Evolutionary conservation across 2,329 filamentous ascomycete genomes (phyloP), one percentile per base, ranked within the genome.

Genomic region (Aphanoascus verrucosus): DNA sequence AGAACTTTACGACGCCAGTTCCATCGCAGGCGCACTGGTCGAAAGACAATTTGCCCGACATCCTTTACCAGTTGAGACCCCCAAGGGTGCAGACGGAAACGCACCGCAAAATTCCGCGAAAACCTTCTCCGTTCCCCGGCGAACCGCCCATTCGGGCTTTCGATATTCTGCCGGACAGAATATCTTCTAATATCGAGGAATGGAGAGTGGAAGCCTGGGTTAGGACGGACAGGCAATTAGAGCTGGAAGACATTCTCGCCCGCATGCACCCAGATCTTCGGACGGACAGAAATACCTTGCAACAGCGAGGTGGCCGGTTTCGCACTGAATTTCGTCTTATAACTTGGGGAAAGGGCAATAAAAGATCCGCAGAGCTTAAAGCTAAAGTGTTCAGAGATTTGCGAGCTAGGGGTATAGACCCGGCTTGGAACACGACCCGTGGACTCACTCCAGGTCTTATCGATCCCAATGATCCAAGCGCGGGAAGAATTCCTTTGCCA

Each of bases 131-230:
- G 53, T 54, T 60, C 56, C 6, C 43, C 50, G 35, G 23, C 28
- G 44, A 31, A 1, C 35, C 41, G 1, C 45, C 45, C 0, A 6
- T 67, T 5, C 54, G 58, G 2, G 38, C 54, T 1, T 57, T 67
- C 12, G 54, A 58, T 1, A 56, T 65, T 11, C 56, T 68, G 9
- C 65, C 66, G 1, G 61, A 65, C 44, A 58, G 62, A 4, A 65
- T 67, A 17, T 60, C 63, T 0, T 59, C 60, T 4, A 55, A 62
- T n/a, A 63, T 68, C 12, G 63, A 65, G 50, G 63, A 63, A 35
- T 65, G 62, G 40, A 56, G 64, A 2, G 64, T 64, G 32, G 66
- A 68, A 40, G 61, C 65, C 7, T 68, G 66, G 66, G 56, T 61
- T 52, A 61, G 65, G 2, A 47, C 64, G 1, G 65, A 68, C 50